Percentiles rank a stretch among this genome's conserved stretches.
phyloP scores from a whole-genome alignment of 2,329 filamentous ascomycete genomes.

The Triangularia setosa region DNA sequence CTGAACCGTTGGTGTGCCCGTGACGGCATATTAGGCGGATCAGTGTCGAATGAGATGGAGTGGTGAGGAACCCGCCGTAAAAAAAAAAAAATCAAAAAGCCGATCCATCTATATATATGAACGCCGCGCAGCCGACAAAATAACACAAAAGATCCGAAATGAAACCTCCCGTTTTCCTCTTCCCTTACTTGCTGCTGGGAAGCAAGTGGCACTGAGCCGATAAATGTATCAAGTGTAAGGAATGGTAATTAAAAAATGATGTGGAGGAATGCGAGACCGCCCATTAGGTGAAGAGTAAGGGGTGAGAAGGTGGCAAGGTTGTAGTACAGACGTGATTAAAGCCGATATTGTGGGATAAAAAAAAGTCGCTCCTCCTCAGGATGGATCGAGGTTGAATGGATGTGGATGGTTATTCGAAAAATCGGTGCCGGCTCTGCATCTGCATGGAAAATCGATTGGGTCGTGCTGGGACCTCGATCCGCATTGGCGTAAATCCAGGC shows the following conservation, averaged over 20 bases:
- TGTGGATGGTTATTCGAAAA: neutral
- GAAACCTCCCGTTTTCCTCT: conserved; percentile 13
- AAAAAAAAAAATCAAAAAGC: conserved; percentile 11
- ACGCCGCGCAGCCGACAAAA: conserved; percentile 22
- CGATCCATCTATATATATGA: conserved; percentile 25
- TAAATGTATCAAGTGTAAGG: conserved; percentile 27
- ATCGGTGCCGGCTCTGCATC: conserved; percentile 5
- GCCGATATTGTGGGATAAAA: conserved; percentile 17
- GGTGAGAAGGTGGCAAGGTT: conserved; percentile 12
- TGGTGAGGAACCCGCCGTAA: conserved; percentile 5
- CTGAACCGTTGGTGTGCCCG: neutral
- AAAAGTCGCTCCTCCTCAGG: conserved; percentile 3
- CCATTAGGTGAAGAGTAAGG: neutral
- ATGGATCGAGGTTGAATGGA: conserved; percentile 1
- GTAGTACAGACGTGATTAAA: conserved; percentile 24
- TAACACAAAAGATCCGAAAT: conserved; percentile 20
- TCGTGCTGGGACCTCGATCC: conserved; percentile 11
- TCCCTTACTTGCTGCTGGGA: conserved; percentile 27
- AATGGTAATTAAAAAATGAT: conserved; percentile 35
- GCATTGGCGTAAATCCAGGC: conserved; percentile 21
- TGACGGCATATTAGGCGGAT: conserved; percentile 12
- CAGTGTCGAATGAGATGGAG: conserved; percentile 5
- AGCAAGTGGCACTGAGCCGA: conserved; percentile 32
- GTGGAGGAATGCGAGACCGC: conserved; percentile 28
- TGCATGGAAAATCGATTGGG: conserved; percentile 8